phyloP scores from a whole-genome alignment of 495 filamentous ascomycete genomes.

The Elaphomyces granulatus region DNA sequence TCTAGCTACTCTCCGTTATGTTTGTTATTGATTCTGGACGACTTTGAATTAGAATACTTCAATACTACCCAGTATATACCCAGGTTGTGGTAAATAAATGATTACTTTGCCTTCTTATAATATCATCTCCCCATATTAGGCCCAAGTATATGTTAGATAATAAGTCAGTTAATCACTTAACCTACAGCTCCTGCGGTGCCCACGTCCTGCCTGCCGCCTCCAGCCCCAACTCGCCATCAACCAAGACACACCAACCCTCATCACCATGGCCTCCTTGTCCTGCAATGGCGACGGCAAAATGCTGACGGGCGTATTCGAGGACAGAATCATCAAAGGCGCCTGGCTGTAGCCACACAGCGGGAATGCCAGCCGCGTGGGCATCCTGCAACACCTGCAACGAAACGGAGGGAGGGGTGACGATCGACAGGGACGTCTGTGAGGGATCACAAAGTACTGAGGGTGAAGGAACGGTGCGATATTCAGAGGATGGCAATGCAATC shows the following conservation, averaged over 20 bases:
- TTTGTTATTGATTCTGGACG: too few relatives aligned
- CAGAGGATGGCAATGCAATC: conserved; percentile 40
- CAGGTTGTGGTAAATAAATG: too few relatives aligned
- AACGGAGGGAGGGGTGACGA: conserved; percentile 76
- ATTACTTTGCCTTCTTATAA: too few relatives aligned
- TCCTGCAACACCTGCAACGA: conserved; percentile 58
- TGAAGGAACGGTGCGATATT: conserved; percentile 49
- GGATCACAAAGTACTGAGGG: conserved; percentile 50
- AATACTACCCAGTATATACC: too few relatives aligned
- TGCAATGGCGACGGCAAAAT: conserved; percentile 58
- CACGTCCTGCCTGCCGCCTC: conserved; percentile 42
- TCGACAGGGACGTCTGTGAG: conserved; percentile 53
- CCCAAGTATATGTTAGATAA: too few relatives aligned
- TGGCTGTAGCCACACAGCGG: conserved; percentile 83
- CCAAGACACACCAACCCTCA: conserved; percentile 86
- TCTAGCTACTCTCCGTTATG: too few relatives aligned
- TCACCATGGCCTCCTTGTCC: conserved; percentile 47
- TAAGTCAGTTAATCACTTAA: too few relatives aligned
- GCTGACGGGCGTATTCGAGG: conserved; percentile 46
- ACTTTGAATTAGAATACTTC: too few relatives aligned
- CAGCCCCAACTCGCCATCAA: conserved; percentile 68
- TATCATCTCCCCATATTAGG: too few relatives aligned
- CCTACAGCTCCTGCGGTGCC: conserved; percentile 27
- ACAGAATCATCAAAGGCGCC: conserved; percentile 69
- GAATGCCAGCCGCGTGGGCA: conserved; percentile 64